Percentiles rank a stretch among this genome's conserved stretches.
These are phyloP conservation scores for Septoria linicola DNA, from an alignment of 2,329 filamentous ascomycete species.

Conservation along the genomic window DNA sequence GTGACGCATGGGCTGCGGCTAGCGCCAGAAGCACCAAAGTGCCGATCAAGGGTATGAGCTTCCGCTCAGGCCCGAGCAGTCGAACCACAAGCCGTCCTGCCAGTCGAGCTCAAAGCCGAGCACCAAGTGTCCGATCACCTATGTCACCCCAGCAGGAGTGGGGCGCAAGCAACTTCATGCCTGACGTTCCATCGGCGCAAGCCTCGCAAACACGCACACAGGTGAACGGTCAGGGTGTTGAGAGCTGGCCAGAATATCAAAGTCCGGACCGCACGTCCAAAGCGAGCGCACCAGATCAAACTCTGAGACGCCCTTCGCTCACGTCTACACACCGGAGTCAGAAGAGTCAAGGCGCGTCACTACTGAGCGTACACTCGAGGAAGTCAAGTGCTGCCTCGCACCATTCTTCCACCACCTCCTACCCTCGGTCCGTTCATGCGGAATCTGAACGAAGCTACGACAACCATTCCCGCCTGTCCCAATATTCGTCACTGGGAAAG, in stretches of 20 bases:
- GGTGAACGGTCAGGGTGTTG: neutral
- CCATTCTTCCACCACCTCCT: conserved; percentile 4
- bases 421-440: neutral
- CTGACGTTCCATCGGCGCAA: neutral
- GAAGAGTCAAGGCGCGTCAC: conserved; percentile 4
- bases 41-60: conserved; percentile 7
- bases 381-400: conserved; percentile 6
- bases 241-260: neutral
- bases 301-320: neutral
- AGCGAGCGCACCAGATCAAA: neutral
- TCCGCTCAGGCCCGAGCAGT: neutral
- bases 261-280: neutral
- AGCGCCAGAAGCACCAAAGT: conserved; percentile 11
- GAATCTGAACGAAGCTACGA: neutral
- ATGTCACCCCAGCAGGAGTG: neutral
- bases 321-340: conserved; percentile 4
- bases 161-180: neutral
- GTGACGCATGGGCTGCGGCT: conserved; percentile 8
- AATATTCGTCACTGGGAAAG: neutral
- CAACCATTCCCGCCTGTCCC: neutral
- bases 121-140: neutral
- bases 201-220: neutral
- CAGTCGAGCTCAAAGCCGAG: conserved; percentile 3
- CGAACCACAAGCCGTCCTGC: conserved; percentile 2
- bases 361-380: neutral